A percentile compares a stretch with the other conserved stretches of the same genome.
These are phyloP conservation scores for Amorphotheca resinae DNA, from an alignment of 495 filamentous ascomycete genomes.

Conservation along the genomic window DNA sequence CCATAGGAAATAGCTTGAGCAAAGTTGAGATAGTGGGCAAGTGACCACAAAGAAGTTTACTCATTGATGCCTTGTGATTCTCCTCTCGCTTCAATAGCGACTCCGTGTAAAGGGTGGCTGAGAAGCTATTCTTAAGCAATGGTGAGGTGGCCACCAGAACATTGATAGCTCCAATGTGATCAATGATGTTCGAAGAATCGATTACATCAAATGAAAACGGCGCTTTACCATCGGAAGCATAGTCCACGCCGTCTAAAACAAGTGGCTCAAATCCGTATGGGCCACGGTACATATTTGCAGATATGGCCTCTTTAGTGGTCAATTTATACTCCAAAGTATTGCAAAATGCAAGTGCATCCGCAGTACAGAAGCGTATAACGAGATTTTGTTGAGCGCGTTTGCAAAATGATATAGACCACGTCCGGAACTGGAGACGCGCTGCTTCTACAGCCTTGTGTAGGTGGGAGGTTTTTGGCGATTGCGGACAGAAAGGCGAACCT, in stretches of 20 bases:
- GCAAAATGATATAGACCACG: constrained; percentile 24
- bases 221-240: constrained; percentile 21
- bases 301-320: background rate
- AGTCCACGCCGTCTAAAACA: constrained; percentile 29
- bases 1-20: constrained; percentile 33
- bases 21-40: constrained; percentile 33
- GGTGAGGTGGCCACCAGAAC: constrained; percentile 35
- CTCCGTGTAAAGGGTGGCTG: constrained; percentile 36
- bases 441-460: constrained; percentile 11
- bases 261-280: constrained; percentile 18
- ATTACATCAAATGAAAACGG: constrained; percentile 42
- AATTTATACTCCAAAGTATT: constrained; percentile 30
- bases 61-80: constrained; percentile 5
- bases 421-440: constrained; percentile 23
- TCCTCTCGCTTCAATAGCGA: constrained; percentile 15
- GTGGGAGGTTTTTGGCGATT: background rate
- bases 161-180: constrained; percentile 36
- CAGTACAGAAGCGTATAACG: constrained; percentile 30
- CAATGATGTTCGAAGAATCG: constrained; percentile 42
- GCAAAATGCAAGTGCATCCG: constrained; percentile 34
- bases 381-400: constrained; percentile 16
- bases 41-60: constrained; percentile 28
- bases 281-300: constrained; percentile 12
- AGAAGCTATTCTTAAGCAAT: constrained; percentile 27
- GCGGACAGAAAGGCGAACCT: constrained; percentile 9